Evolutionary conservation across 257 asterid genomes (phyloP).

Genomic region (Forsythia suspensa): DNA sequence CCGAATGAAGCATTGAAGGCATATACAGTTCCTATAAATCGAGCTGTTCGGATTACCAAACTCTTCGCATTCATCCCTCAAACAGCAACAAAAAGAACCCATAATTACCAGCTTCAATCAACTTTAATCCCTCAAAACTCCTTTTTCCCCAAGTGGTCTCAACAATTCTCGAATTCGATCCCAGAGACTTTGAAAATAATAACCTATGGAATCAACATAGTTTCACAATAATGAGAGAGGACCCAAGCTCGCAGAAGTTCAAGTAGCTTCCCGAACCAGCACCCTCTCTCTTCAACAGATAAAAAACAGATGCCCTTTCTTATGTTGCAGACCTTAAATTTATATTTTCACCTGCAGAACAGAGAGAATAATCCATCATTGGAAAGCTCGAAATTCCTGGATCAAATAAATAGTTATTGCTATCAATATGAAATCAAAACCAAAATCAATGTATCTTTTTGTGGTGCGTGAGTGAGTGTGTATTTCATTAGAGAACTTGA

Average conservation of each 20-base stretch:
- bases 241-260: constrained; percentile 46
- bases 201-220: not conserved
- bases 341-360: constrained; percentile 32
- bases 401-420: not conserved
- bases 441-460: not conserved
- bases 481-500: not conserved
- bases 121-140: constrained; percentile 15
- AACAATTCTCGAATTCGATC: constrained; percentile 17
- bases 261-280: constrained; percentile 47
- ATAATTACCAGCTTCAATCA: constrained; percentile 21
- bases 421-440: not conserved
- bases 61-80: constrained; percentile 53
- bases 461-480: not conserved
- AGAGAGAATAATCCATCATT: constrained; percentile 4
- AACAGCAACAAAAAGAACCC: constrained; percentile 53
- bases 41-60: constrained; percentile 66
- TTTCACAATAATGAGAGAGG: constrained; percentile 37
- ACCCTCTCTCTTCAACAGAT: constrained; percentile 40
- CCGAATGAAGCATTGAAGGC: constrained; percentile 67
- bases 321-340: not conserved
- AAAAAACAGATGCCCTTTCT: not conserved
- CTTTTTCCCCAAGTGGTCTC: constrained; percentile 23
- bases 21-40: constrained; percentile 62
- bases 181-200: constrained; percentile 14
- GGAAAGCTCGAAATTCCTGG: constrained; percentile 1